Evolutionary conservation across 2,329 filamentous ascomycete genomes (phyloP).

Genomic region (Pyrenophora graminea): DNA sequence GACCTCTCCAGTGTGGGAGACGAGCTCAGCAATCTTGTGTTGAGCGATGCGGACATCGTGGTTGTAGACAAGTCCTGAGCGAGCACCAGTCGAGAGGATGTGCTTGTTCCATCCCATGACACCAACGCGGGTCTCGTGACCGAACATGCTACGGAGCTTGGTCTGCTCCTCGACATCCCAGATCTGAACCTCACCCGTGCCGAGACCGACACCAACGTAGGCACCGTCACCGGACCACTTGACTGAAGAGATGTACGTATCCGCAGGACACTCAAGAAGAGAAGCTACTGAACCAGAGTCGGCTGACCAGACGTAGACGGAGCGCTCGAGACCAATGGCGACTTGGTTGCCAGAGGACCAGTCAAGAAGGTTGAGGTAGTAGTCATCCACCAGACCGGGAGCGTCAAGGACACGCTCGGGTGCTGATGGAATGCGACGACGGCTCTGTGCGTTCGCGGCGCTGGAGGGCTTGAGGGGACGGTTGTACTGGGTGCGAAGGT

Average conservation of each 20-base stretch:
- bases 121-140: conserved; percentile 93
- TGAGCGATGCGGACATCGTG: conserved; percentile 97
- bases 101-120: conserved; percentile 99
- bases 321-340: conserved; percentile 94
- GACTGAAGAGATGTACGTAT: conserved; percentile 96
- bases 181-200: conserved; percentile 96
- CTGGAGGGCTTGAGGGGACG: conserved; percentile 81
- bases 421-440: conserved; percentile 88
- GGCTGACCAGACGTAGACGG: conserved; percentile 97
- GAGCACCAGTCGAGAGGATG: conserved; percentile 89
- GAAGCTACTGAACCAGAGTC: conserved; percentile 88
- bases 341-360: conserved; percentile 99
- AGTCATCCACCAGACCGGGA: conserved; percentile 94
- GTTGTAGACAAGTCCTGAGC: conserved; percentile 95
- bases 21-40: conserved; percentile 96
- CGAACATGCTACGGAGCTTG: conserved; percentile 98
- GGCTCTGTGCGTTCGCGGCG: conserved; percentile 78
- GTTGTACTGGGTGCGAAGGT: conserved; percentile 97
- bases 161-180: conserved; percentile 95
- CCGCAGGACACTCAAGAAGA: conserved; percentile 81
- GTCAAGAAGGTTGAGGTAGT: conserved; percentile 97
- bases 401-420: conserved; percentile 96
- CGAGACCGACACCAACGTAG: conserved; percentile 93
- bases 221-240: conserved; percentile 98
- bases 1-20: conserved; percentile 96